These are phyloP conservation scores for Phytophthora europaea DNA, from an alignment of 352 stramenopile species.

Conservation along the genomic window DNA sequence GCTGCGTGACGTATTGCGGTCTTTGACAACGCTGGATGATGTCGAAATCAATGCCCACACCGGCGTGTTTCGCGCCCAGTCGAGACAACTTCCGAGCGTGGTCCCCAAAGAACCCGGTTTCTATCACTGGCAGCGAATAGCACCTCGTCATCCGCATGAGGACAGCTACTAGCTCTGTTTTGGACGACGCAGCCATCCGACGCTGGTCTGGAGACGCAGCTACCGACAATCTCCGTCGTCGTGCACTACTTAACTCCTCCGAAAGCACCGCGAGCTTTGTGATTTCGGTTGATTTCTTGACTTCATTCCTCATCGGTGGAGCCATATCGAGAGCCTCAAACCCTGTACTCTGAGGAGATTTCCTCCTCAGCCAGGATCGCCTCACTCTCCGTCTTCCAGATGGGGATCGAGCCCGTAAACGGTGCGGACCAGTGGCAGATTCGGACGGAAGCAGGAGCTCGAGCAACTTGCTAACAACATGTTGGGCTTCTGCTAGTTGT, in stretches of 20 bases:
- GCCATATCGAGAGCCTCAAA: constrained; percentile 3
- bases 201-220: neutral
- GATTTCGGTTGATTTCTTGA: neutral
- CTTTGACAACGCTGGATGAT: constrained; percentile 56
- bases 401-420: neutral
- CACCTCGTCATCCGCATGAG: constrained; percentile 51
- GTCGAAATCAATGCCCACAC: constrained; percentile 60
- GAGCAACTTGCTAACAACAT: constrained; percentile 32
- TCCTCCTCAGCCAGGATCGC: neutral
- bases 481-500: constrained; percentile 46
- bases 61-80: constrained; percentile 44
- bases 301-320: neutral
- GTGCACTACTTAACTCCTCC: neutral
- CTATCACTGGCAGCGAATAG: constrained; percentile 60
- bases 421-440: neutral
- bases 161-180: constrained; percentile 5
- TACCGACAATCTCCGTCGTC: constrained; percentile 13
- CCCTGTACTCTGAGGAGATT: neutral
- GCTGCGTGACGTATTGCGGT: constrained; percentile 57
- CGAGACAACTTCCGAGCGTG: constrained; percentile 37
- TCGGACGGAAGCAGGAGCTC: constrained; percentile 10
- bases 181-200: neutral
- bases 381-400: neutral
- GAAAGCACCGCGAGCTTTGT: neutral
- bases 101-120: constrained; percentile 50